Conservation (phyloP, 352 stramenopile genomes). For the Phytophthora tubulina region DNA sequence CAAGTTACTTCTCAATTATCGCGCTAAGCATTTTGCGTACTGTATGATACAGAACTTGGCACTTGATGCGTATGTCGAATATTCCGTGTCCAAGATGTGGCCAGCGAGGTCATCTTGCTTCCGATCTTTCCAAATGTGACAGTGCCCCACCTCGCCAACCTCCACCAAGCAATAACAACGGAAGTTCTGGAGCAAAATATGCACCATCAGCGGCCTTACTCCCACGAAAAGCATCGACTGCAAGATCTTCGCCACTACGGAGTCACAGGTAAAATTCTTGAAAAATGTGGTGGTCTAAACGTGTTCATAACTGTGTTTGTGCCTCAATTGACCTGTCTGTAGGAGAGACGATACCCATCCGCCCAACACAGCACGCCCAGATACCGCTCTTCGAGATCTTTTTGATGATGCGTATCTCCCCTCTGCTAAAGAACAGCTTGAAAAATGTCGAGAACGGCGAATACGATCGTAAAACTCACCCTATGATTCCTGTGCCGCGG, state of each 20-base stretch:
- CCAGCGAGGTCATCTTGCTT: constrained; percentile 59
- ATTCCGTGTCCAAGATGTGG: constrained; percentile 68
- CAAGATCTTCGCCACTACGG: constrained; percentile 2
- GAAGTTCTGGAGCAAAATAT: constrained; percentile 8
- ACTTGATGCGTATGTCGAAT: constrained; percentile 83
- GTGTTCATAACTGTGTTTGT: background rate
- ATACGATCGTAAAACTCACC: background rate
- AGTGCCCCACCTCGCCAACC: constrained; percentile 26
- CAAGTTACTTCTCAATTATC: background rate
- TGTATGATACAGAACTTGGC: constrained; percentile 61
- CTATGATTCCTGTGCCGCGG: no score
- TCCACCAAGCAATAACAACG: constrained; percentile 28
- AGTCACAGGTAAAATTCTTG: constrained; percentile 9
- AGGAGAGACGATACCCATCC: constrained; percentile 15
- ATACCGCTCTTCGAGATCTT: constrained; percentile 51
- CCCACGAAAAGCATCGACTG: constrained; percentile 27
- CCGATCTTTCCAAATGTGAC: constrained; percentile 59
- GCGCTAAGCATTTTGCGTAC: background rate
- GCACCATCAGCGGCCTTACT: constrained; percentile 9
- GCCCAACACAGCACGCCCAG: constrained; percentile 23
- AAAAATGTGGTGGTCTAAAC: background rate
- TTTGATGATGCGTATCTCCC: constrained; percentile 74
- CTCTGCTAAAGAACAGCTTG: constrained; percentile 65
- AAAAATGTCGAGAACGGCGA: constrained; percentile 42
- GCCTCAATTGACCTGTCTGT: background rate